Evolutionary conservation across 2,329 filamentous ascomycete genomes (phyloP).

Genomic region (Endoconidiophora laricicola): DNA sequence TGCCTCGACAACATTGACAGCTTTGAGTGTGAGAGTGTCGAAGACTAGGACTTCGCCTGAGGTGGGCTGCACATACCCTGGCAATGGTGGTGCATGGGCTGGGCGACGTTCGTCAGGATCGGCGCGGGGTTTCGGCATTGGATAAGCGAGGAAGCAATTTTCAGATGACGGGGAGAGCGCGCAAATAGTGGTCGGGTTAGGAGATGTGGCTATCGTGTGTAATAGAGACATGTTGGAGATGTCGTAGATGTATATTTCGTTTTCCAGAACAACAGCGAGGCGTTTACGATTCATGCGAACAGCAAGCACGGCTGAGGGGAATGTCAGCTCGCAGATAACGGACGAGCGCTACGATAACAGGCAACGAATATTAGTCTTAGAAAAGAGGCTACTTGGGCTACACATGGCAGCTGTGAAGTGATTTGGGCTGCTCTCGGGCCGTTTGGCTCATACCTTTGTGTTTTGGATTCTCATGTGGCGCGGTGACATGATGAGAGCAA

Average conservation of each 20-base stretch:
- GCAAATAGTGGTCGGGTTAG: slow-evolving; percentile 82
- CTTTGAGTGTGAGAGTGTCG: slow-evolving; percentile 75
- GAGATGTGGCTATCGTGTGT: slow-evolving; percentile 82
- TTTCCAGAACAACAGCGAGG: slow-evolving; percentile 81
- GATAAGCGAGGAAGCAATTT: slow-evolving; percentile 89
- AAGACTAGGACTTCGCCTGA: slow-evolving; percentile 88
- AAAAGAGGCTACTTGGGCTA: not conserved
- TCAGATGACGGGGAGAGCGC: slow-evolving; percentile 87
- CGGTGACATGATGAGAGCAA: slow-evolving; percentile 83
- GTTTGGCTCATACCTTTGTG: slow-evolving; percentile 53
- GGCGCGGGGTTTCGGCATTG: slow-evolving; percentile 58
- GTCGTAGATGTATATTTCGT: slow-evolving; percentile 95
- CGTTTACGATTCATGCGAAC: slow-evolving; percentile 90
- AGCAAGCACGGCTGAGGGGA: slow-evolving; percentile 87
- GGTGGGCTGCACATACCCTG: slow-evolving; percentile 64
- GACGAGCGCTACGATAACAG: slow-evolving; percentile 37
- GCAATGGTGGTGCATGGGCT: slow-evolving; percentile 64
- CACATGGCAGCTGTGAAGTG: too few species aligned
- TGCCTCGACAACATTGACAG: slow-evolving; percentile 88
- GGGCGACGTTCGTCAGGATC: slow-evolving; percentile 43
- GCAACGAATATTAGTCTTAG: not conserved
- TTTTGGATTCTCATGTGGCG: slow-evolving; percentile 91
- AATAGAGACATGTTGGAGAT: slow-evolving; percentile 97
- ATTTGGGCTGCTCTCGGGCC: not conserved
- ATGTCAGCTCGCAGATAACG: slow-evolving; percentile 95